Conservation (phyloP, 2,329 filamentous ascomycete species). For the Colletotrichum camelliae region DNA sequence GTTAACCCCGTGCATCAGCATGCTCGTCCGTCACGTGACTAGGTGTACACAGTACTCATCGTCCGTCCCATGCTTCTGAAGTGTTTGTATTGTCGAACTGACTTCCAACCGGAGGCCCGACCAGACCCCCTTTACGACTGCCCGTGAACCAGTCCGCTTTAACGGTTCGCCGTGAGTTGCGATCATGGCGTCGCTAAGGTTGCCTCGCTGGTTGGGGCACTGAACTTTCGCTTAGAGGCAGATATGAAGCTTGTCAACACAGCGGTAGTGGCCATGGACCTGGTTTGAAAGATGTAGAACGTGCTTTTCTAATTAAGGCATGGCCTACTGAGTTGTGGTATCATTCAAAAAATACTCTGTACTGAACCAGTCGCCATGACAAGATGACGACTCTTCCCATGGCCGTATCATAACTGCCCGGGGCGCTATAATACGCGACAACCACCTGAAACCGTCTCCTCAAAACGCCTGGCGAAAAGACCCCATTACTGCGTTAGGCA, state of each 20-base stretch:
- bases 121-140: conserved; percentile 10
- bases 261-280: background rate
- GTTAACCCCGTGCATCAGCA: background rate
- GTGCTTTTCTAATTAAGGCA: conserved; percentile 10
- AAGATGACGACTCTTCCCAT: conserved; percentile 12
- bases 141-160: conserved; percentile 9
- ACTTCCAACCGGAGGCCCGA: conserved; percentile 12
- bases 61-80: background rate
- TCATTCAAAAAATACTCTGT: conserved; percentile 15
- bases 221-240: background rate
- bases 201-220: background rate
- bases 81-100: background rate
- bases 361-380: conserved; percentile 15
- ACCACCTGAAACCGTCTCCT: background rate
- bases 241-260: background rate
- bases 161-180: background rate
- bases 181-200: conserved; percentile 3
- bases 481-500: conserved; percentile 16
- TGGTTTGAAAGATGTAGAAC: background rate
- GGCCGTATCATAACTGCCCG: background rate
- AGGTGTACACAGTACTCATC: background rate
- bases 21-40: background rate
- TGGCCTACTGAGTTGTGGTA: conserved; percentile 6
- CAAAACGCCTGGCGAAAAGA: conserved; percentile 11
- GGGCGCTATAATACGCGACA: conserved; percentile 10